Percentiles rank a stretch among this genome's conserved stretches.
Conservation (phyloP, 2,329 filamentous ascomycete genomes). For the Apiospora marii region DNA sequence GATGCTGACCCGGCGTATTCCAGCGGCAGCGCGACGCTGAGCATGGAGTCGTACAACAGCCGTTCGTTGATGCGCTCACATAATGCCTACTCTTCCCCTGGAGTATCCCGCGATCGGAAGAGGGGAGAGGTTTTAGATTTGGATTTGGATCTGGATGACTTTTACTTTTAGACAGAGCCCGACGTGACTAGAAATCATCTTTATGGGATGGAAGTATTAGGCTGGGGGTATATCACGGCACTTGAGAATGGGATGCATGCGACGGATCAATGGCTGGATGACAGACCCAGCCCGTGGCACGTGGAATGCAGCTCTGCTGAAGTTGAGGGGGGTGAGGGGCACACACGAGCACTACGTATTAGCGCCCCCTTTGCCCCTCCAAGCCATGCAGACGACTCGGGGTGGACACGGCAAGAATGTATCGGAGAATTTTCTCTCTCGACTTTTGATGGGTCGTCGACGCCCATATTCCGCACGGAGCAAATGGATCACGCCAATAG, state of each 20-base stretch:
- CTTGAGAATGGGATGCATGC: no score
- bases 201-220: no score
- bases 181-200: no score
- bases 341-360: neutral
- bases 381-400: neutral
- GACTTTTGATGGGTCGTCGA: neutral
- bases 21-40: conserved; percentile 30
- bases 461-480: neutral
- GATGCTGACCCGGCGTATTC: conserved; percentile 23
- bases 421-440: neutral
- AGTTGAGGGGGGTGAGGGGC: conserved; percentile 32
- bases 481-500: neutral
- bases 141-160: no score
- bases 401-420: neutral
- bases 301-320: conserved; percentile 61
- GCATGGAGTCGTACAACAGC: conserved; percentile 55
- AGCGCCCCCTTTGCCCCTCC: neutral
- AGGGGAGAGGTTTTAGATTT: no score
- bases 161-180: no score
- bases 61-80: neutral
- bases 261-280: neutral
- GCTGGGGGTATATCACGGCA: no score
- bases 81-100: neutral
- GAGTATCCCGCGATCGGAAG: neutral
- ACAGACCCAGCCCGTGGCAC: conserved; percentile 36